These are phyloP conservation scores for Dacryopinax primogenitus DNA, from an alignment of 768 basidiomycete species.

Conservation along the genomic window DNA sequence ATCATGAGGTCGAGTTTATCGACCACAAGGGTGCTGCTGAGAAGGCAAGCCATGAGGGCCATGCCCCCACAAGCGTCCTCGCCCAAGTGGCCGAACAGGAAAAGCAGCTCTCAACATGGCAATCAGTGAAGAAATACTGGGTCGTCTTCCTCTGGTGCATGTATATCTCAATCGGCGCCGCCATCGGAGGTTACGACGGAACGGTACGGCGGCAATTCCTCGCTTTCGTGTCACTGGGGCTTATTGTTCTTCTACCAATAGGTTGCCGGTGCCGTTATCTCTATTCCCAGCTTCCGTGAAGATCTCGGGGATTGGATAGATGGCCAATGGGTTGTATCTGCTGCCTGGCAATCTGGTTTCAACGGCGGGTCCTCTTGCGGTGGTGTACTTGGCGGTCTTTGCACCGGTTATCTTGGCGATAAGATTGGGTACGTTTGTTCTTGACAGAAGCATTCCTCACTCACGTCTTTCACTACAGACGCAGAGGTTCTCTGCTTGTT, in stretches of 20 bases:
- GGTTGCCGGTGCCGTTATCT: conserved; percentile 1
- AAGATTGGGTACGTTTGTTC: background rate
- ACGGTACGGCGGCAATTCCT: background rate
- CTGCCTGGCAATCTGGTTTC: conserved; percentile 5
- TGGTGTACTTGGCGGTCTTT: background rate
- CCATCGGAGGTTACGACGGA: conserved; percentile 5
- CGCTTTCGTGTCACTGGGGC: background rate
- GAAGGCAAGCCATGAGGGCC: background rate
- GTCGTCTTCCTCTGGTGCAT: conserved; percentile 5
- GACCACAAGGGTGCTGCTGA: background rate
- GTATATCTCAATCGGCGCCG: conserved; percentile 5
- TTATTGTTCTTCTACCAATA: background rate
- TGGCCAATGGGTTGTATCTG: background rate
- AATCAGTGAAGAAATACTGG: background rate
- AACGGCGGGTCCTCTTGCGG: background rate
- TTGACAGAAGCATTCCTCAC: background rate
- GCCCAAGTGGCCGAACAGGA: background rate
- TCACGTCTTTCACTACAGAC: background rate
- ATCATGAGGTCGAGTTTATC: background rate
- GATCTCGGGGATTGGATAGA: background rate
- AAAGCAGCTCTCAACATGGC: background rate
- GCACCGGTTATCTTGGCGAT: background rate
- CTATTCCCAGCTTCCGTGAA: background rate
- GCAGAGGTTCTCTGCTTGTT: background rate
- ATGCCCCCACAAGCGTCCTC: background rate